phyloP scores from a whole-genome alignment of 129 eudicot genomes.

The Saussurea involucrata region DNA sequence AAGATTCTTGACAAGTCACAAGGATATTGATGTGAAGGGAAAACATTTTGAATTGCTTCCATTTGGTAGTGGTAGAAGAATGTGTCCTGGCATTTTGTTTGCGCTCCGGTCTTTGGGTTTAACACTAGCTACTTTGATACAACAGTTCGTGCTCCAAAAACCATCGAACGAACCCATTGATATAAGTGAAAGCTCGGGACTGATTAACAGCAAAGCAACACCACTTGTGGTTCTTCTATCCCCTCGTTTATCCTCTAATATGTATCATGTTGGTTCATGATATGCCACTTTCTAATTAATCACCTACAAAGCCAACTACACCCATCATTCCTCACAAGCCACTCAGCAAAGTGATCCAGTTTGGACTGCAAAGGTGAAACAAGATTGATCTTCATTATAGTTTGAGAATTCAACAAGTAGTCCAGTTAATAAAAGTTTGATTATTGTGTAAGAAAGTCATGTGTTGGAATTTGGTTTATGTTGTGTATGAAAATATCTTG shows the following conservation, averaged over 20 bases:
- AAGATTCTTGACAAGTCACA: slow-evolving; percentile 31
- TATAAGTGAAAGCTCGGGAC: slow-evolving; percentile 22
- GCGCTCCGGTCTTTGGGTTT: slow-evolving; percentile 12
- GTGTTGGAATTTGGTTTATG: neutral
- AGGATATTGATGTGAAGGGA: slow-evolving; percentile 24
- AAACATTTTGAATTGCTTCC: slow-evolving; percentile 27
- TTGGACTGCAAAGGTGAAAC: neutral
- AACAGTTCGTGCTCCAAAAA: neutral
- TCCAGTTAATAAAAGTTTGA: neutral
- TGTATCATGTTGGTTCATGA: neutral
- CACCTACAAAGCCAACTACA: neutral
- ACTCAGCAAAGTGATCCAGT: neutral
- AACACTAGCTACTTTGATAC: slow-evolving; percentile 18
- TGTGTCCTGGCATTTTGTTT: slow-evolving; percentile 21
- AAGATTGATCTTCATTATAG: neutral
- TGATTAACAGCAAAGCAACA: slow-evolving; percentile 3
- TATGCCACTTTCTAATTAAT: neutral
- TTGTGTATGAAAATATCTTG: neutral
- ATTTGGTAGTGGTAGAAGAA: slow-evolving; percentile 27
- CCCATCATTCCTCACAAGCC: neutral
- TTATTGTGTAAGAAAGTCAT: neutral
- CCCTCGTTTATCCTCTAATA: slow-evolving; percentile 4
- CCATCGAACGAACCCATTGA: slow-evolving; percentile 20
- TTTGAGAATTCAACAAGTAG: no score
- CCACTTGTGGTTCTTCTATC: slow-evolving; percentile 17